Evolutionary conservation across 164 flowering plant genomes (phyloP).

Genomic region (Platanus orientalis): DNA sequence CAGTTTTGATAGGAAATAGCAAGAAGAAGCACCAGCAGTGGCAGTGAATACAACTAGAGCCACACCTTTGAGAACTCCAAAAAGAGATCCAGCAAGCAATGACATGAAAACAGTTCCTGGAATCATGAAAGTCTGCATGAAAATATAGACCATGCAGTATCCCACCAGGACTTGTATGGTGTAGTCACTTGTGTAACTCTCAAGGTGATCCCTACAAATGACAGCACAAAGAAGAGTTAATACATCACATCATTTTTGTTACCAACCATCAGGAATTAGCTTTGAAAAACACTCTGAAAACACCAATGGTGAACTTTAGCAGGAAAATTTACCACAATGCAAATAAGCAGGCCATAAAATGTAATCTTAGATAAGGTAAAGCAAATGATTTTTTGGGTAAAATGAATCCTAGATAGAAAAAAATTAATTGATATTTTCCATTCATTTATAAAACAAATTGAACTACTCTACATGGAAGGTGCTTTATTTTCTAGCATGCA

Average conservation of each 20-base stretch:
- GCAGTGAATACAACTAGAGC: constrained; percentile 85
- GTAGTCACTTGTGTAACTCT: constrained; percentile 87
- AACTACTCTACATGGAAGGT: too few species aligned
- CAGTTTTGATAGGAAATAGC: constrained; percentile 81
- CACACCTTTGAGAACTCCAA: constrained; percentile 84
- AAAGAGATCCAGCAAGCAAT: constrained; percentile 91
- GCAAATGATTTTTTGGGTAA: too few species aligned
- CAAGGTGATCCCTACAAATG: constrained; percentile 81
- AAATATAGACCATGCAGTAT: constrained; percentile 77
- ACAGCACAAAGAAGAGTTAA: not conserved
- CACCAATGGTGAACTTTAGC: too few species aligned
- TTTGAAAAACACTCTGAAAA: too few species aligned
- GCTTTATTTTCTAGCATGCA: too few species aligned
- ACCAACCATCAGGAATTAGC: not conserved
- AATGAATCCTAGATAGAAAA: too few species aligned
- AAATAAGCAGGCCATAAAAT: too few species aligned
- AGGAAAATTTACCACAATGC: too few species aligned
- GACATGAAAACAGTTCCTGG: constrained; percentile 96
- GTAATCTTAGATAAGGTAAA: too few species aligned
- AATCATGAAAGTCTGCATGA: constrained; percentile 99
- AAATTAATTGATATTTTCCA: too few species aligned
- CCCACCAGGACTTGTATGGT: constrained; percentile 80
- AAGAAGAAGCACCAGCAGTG: constrained; percentile 97
- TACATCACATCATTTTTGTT: not conserved
- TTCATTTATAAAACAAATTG: too few species aligned